Conservation (phyloP, 495 filamentous ascomycete species). For the Barbatosphaeria neglecta region DNA sequence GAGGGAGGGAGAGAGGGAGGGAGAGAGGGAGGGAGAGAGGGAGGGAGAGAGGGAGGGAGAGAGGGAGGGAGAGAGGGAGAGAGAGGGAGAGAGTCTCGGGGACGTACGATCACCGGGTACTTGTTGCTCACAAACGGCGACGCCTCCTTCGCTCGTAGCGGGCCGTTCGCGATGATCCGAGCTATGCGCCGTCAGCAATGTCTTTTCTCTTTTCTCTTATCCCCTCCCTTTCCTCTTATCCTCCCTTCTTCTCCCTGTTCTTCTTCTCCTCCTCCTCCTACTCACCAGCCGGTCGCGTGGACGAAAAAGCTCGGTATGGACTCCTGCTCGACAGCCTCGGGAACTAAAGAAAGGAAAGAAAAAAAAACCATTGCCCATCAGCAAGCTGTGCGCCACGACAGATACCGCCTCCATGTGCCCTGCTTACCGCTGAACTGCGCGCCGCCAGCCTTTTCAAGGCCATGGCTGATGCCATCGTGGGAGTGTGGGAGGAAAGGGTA, state of each 20-base stretch:
- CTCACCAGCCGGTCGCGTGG: slow-evolving; percentile 70
- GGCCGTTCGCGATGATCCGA: slow-evolving; percentile 70
- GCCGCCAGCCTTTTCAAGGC: slow-evolving; percentile 36
- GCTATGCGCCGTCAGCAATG: slow-evolving; percentile 16
- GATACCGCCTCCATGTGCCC: too few relatives aligned
- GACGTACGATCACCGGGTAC: slow-evolving; percentile 85
- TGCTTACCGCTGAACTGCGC: slow-evolving; percentile 31
- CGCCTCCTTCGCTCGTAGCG: slow-evolving; percentile 84
- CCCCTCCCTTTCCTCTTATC: too few relatives aligned
- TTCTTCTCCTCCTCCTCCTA: too few relatives aligned
- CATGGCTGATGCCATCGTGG: slow-evolving; percentile 41
- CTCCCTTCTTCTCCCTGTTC: too few relatives aligned
- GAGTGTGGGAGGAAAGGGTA: slow-evolving; percentile 3
- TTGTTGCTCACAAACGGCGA: slow-evolving; percentile 70
- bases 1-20: slow-evolving; percentile 23
- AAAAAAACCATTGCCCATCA: neutral
- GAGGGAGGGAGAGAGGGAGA: slow-evolving; percentile 8
- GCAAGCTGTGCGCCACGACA: too few relatives aligned
- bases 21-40: slow-evolving; percentile 8
- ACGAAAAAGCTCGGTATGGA: slow-evolving; percentile 70
- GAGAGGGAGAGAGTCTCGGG: too few relatives aligned
- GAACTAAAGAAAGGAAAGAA: slow-evolving; percentile 19
- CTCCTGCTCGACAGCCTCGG: slow-evolving; percentile 29
- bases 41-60: slow-evolving; percentile 17
- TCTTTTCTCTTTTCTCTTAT: too few relatives aligned